A percentile compares a stretch with the other conserved stretches of the same genome.
phyloP scores from a whole-genome alignment of 257 asterid species.

The Echium plantagineum region DNA sequence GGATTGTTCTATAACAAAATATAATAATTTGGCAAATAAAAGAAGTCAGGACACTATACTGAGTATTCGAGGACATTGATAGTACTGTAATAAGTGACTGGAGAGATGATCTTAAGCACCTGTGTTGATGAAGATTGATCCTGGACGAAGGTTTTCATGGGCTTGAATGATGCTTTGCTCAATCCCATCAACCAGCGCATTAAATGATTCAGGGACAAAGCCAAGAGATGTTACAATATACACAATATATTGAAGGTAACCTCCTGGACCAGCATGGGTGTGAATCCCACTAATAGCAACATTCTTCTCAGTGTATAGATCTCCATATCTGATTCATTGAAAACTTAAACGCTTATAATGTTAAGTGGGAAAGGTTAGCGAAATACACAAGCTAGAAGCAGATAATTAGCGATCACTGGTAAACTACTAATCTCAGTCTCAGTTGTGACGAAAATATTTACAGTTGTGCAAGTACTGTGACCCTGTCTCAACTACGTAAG shows the following conservation, averaged over 20 bases:
- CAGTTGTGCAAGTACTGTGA: neutral
- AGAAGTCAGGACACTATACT: too few relatives aligned
- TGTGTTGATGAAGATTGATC: constrained; percentile 75
- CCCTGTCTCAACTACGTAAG: neutral
- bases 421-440: neutral
- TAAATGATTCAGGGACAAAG: constrained; percentile 91
- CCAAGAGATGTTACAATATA: constrained; percentile 95
- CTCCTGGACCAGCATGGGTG: constrained; percentile 99
- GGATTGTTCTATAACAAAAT: neutral
- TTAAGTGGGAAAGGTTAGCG: neutral
- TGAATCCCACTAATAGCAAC: constrained; percentile 96
- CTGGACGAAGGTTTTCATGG: constrained; percentile 82
- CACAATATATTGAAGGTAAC: constrained; percentile 87
- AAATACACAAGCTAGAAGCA: neutral
- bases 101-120: constrained; percentile 28
- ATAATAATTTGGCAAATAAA: too few relatives aligned
- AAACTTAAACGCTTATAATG: too few relatives aligned
- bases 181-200: constrained; percentile 92
- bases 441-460: neutral
- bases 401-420: neutral
- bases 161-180: constrained; percentile 88
- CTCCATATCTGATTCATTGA: constrained; percentile 53
- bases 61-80: too few relatives aligned
- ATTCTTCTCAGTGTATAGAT: constrained; percentile 75
- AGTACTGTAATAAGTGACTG: neutral